phyloP scores from a whole-genome alignment of 345 rosid species.

The Adansonia digitata region DNA sequence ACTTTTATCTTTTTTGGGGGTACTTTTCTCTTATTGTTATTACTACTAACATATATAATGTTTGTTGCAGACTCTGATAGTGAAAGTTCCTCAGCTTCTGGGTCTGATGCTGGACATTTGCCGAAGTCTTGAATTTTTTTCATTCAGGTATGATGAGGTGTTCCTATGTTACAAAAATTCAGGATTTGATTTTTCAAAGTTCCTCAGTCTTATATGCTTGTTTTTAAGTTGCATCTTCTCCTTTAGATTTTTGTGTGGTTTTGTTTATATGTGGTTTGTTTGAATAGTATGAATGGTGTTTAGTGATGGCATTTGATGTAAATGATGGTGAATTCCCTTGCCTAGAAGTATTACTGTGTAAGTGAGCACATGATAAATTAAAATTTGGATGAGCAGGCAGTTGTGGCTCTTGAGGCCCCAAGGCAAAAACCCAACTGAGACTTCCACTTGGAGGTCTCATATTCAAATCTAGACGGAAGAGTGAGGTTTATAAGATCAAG shows the following conservation, averaged over 20 bases:
- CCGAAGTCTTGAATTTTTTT: neutral
- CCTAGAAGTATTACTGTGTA: neutral
- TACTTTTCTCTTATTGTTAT: too few species aligned
- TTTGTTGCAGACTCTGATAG: slow-evolving; percentile 78
- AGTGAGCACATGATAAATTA: neutral
- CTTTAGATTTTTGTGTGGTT: neutral
- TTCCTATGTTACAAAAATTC: neutral
- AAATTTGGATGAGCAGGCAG: neutral
- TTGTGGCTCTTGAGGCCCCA: neutral
- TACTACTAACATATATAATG: slow-evolving; percentile 9
- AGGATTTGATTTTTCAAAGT: neutral
- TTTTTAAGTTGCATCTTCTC: neutral
- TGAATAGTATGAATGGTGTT: neutral
- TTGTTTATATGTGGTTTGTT: neutral
- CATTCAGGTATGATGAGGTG: slow-evolving; percentile 2
- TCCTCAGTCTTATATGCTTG: neutral
- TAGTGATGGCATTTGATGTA: neutral
- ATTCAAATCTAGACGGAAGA: neutral
- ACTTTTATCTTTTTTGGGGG: neutral
- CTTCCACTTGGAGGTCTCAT: neutral
- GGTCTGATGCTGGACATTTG: slow-evolving; percentile 54
- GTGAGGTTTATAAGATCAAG: neutral
- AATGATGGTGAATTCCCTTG: neutral
- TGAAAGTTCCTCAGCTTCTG: slow-evolving; percentile 85
- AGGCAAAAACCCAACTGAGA: neutral